Evolutionary conservation across 208 protist species (phyloP), one percentile per base, ranked within the genome.

Genomic region (Acanthamoeba triangularis): DNA sequence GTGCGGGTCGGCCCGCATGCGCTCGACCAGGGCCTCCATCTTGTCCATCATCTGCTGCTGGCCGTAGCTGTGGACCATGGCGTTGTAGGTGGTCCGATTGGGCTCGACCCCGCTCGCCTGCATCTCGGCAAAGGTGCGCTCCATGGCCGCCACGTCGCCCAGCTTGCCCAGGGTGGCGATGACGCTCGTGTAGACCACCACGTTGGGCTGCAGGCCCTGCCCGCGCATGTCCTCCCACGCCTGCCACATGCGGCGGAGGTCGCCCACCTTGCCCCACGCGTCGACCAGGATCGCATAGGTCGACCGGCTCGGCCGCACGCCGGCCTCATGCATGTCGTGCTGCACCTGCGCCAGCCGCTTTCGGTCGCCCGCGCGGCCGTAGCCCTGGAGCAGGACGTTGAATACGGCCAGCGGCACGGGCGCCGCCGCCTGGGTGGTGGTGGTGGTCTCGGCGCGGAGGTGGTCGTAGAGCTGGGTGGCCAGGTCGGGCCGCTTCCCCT

Each of bases 221-320:
- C 28, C 28, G 18, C 11, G 14, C 74, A 82, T 82, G 35, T 82
- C 74, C 35, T 49, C 10, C 74, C 74, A 82, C 28, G 37, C 23
- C 74, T 82, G 28, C 35, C 37, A 28, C 74, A 82, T 18, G 37
- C 37, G 33, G 6, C 37, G 33, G 7, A 82, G 14, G 37, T 82
- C 74, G 74, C 74, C 74, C 41, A 28, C 41, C 74, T 82, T 82
- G 41, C 20, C 74, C 74, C 91, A 95, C 23, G 91, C 91, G 41
- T 95, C 63, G 18, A 95, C 0, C 8, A 95, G 61, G 16, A 80
- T 23, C 37, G 28, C 25, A 18, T 54, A 54, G 28, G 91, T 94
- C 41, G 37, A 52, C 13, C 1, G 25, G 30, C 13, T 1, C 23
- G 67, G 33, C 52, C 35, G 35, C n/a, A 94, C 54, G 23, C 80